Evolutionary conservation across 768 basidiomycete genomes (phyloP).

Genomic region (Psilocybe cubensis): DNA sequence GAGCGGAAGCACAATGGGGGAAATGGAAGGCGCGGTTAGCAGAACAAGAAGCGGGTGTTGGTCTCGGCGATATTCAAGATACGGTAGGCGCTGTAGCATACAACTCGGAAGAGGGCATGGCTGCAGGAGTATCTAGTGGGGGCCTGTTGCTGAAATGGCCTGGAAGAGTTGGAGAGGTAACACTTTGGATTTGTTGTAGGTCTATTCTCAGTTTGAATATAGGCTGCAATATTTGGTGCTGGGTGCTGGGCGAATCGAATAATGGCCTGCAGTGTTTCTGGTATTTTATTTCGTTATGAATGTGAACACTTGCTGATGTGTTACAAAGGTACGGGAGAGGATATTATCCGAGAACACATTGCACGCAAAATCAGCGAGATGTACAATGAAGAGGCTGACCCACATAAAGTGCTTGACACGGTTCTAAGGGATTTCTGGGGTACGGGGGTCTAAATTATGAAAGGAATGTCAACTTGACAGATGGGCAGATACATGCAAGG

Average conservation of each 20-base stretch:
- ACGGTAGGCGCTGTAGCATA: conserved; percentile 82
- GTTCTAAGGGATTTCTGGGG: conserved; percentile 56
- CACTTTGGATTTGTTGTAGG: neutral
- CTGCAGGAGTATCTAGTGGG: conserved; percentile 84
- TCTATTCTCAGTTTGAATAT: neutral
- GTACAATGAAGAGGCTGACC: conserved; percentile 40
- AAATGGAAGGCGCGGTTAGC: conserved; percentile 58
- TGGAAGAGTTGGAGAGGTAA: conserved; percentile 78
- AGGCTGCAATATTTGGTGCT: conserved; percentile 76
- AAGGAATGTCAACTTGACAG: neutral
- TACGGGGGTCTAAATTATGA: conserved; percentile 27
- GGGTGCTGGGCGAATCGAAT: conserved; percentile 71
- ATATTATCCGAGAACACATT: conserved; percentile 60
- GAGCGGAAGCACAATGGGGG: conserved; percentile 57
- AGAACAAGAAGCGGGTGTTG: conserved; percentile 3
- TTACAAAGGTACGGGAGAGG: conserved; percentile 68
- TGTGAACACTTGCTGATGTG: neutral
- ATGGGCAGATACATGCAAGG: conserved; percentile 17
- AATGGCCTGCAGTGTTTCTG: conserved; percentile 76
- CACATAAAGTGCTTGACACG: conserved; percentile 54
- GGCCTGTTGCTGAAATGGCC: conserved; percentile 78
- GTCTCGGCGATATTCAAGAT: conserved; percentile 57
- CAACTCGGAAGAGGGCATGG: conserved; percentile 45
- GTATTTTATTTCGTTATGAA: conserved; percentile 26
- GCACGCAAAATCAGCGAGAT: conserved; percentile 59